A percentile compares a stretch with the other conserved stretches of the same genome.
These are phyloP conservation scores for Xylaria palmicola DNA, from an alignment of 495 filamentous ascomycete species.

Conservation along the genomic window DNA sequence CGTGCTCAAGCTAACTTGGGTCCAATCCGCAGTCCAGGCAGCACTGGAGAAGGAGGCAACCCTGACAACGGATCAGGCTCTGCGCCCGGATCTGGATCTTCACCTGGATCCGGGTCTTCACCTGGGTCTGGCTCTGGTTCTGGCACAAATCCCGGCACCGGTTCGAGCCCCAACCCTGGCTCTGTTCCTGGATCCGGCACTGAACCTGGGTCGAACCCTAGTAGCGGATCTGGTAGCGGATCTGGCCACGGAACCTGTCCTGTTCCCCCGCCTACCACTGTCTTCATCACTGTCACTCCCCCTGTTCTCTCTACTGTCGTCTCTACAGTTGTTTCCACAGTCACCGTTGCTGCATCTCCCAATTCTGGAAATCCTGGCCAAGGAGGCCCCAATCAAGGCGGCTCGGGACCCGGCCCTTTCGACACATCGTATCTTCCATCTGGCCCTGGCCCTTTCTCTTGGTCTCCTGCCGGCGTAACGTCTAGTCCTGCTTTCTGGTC, in stretches of 20 bases:
- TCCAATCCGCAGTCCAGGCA: slow-evolving; percentile 1
- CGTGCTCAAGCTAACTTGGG: neutral
- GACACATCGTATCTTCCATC: slow-evolving; percentile 14
- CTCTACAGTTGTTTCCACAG: slow-evolving; percentile 31
- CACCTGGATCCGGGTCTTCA: too few species aligned
- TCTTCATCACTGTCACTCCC: slow-evolving; percentile 36
- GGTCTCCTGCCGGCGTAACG: slow-evolving; percentile 23
- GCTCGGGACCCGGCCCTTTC: neutral
- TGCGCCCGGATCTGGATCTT: neutral
- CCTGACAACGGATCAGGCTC: slow-evolving; percentile 4
- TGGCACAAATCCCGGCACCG: slow-evolving; percentile 7
- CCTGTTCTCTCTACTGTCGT: slow-evolving; percentile 23
- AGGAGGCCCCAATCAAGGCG: slow-evolving; percentile 19
- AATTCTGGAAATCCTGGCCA: slow-evolving; percentile 22
- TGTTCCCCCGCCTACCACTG: slow-evolving; percentile 29
- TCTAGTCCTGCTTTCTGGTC: slow-evolving; percentile 24
- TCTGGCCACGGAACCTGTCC: slow-evolving; percentile 25
- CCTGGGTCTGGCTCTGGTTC: slow-evolving; percentile 8
- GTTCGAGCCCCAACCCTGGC: slow-evolving; percentile 2
- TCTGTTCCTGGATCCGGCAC: slow-evolving; percentile 10
- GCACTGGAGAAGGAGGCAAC: slow-evolving; percentile 5
- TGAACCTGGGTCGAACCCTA: slow-evolving; percentile 5
- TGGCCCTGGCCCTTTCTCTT: slow-evolving; percentile 17
- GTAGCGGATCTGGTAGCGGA: slow-evolving; percentile 9
- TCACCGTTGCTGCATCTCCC: slow-evolving; percentile 22